Conservation (phyloP, 257 asterid species). For the Capsicum pubescens region DNA sequence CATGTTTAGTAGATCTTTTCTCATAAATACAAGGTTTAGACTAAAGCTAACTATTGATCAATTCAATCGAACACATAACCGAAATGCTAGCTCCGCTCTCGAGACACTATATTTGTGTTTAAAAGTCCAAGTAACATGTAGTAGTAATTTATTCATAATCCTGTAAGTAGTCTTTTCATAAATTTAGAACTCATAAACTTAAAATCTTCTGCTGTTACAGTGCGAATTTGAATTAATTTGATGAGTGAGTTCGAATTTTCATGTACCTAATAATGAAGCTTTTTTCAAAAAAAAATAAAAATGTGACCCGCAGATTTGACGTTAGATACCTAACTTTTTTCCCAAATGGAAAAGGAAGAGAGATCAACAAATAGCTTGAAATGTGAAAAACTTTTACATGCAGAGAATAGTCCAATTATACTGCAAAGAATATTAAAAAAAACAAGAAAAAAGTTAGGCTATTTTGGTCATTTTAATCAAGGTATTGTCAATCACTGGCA, state of each 20-base stretch:
- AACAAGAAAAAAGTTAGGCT: constrained; percentile 36
- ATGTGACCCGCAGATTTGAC: neutral
- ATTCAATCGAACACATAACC: neutral
- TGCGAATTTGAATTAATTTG: neutral
- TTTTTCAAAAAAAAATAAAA: neutral
- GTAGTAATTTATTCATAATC: too few species aligned
- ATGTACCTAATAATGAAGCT: neutral
- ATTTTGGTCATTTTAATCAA: constrained; percentile 46
- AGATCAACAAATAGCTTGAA: neutral
- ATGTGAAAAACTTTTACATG: neutral
- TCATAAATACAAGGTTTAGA: neutral
- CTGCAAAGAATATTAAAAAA: constrained; percentile 1
- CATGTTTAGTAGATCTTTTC: neutral
- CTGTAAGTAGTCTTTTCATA: neutral
- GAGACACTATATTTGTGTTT: too few species aligned
- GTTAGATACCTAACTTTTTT: constrained; percentile 18
- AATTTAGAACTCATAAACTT: neutral
- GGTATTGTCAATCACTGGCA: constrained; percentile 65
- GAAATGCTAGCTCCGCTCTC: neutral
- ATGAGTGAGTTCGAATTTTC: neutral
- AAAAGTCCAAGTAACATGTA: too few species aligned
- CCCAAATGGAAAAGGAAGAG: neutral
- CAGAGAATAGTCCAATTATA: neutral
- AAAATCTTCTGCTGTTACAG: fast-evolving
- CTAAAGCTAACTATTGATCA: neutral